Percentiles rank a stretch among this genome's conserved stretches.
These are phyloP conservation scores for Grosmannia huntii DNA, from an alignment of 2,329 filamentous ascomycete species.

Conservation along the genomic window DNA sequence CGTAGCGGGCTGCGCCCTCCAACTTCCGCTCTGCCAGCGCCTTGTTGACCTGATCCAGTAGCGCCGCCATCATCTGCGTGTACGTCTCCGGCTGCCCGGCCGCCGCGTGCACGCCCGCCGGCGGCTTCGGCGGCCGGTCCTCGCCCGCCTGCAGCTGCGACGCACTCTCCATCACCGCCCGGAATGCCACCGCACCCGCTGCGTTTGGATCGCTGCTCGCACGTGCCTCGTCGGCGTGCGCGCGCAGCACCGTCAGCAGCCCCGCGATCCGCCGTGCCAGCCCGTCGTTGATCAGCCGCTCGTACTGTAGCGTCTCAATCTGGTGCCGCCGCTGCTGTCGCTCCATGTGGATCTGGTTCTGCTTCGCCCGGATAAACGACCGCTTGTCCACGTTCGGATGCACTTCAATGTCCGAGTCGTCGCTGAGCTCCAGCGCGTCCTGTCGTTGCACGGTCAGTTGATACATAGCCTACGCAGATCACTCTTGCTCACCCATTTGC, in stretches of 20 bases:
- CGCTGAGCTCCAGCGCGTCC: constrained; percentile 90
- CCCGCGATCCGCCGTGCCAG: constrained; percentile 71
- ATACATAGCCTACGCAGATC: background rate
- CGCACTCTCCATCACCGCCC: constrained; percentile 73
- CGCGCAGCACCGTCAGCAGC: constrained; percentile 61
- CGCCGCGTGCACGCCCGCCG: constrained; percentile 65
- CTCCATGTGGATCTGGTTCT: constrained; percentile 91
- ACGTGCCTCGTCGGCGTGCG: constrained; percentile 56
- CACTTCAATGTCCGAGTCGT: constrained; percentile 96
- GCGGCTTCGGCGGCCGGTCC: constrained; percentile 59
- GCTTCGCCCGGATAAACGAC: constrained; percentile 96
- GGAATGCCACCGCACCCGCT: constrained; percentile 73
- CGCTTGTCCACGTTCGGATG: constrained; percentile 98
- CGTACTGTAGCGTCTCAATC: constrained; percentile 86
- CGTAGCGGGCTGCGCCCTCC: constrained; percentile 45
- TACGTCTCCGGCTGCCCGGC: constrained; percentile 63
- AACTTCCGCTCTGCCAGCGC: constrained; percentile 54
- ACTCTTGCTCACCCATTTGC: constrained; percentile 44
- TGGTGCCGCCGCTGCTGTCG: constrained; percentile 73
- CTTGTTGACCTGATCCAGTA: constrained; percentile 85
- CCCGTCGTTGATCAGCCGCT: constrained; percentile 84
- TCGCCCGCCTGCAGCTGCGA: constrained; percentile 53
- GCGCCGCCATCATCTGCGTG: constrained; percentile 95
- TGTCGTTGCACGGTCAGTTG: constrained; percentile 17
- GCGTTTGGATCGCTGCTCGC: constrained; percentile 32